phyloP scores from a whole-genome alignment of 768 basidiomycete species.

The Trametes coccinea region DNA sequence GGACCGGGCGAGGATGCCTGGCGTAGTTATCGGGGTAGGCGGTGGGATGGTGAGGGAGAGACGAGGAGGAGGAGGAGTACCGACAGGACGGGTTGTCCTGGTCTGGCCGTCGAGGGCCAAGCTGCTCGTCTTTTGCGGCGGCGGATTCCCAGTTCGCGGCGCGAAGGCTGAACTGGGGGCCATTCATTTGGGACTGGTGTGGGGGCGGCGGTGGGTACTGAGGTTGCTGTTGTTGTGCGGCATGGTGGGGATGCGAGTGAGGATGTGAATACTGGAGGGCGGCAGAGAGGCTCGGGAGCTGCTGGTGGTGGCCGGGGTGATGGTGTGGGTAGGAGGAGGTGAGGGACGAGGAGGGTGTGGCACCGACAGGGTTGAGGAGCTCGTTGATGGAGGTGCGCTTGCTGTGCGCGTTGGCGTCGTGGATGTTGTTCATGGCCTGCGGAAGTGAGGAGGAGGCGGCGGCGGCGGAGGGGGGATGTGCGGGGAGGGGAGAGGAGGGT shows the following conservation, averaged over 20 bases:
- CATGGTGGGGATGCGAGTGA: slow-evolving; percentile 28
- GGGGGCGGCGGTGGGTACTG: slow-evolving; percentile 17
- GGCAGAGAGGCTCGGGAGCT: slow-evolving; percentile 26
- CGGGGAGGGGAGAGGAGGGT: background rate
- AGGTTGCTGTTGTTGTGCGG: slow-evolving; percentile 4
- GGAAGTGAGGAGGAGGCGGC: slow-evolving; percentile 10
- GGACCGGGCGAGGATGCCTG: slow-evolving; percentile 23
- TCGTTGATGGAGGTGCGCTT: slow-evolving; percentile 54
- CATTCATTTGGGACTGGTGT: slow-evolving; percentile 21
- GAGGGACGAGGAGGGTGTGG: slow-evolving; percentile 36
- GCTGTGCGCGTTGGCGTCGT: slow-evolving; percentile 39
- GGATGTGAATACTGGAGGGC: slow-evolving; percentile 30
- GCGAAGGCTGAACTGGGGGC: slow-evolving; percentile 50
- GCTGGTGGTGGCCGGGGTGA: slow-evolving; percentile 31
- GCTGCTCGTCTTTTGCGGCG: slow-evolving; percentile 36
- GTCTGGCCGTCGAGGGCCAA: slow-evolving; percentile 38
- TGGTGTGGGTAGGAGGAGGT: slow-evolving; percentile 25
- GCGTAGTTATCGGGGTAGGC: slow-evolving; percentile 30
- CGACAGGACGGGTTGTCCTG: slow-evolving; percentile 35
- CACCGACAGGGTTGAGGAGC: slow-evolving; percentile 48
- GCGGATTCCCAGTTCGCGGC: slow-evolving; percentile 57
- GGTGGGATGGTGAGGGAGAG: slow-evolving; percentile 25
- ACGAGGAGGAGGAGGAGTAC: slow-evolving; percentile 36
- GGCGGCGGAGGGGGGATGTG: slow-evolving; percentile 9
- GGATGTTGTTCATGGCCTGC: slow-evolving; percentile 38